These are phyloP conservation scores for Pleurotus tuber-regium DNA, from an alignment of 768 basidiomycete species.

Conservation along the genomic window DNA sequence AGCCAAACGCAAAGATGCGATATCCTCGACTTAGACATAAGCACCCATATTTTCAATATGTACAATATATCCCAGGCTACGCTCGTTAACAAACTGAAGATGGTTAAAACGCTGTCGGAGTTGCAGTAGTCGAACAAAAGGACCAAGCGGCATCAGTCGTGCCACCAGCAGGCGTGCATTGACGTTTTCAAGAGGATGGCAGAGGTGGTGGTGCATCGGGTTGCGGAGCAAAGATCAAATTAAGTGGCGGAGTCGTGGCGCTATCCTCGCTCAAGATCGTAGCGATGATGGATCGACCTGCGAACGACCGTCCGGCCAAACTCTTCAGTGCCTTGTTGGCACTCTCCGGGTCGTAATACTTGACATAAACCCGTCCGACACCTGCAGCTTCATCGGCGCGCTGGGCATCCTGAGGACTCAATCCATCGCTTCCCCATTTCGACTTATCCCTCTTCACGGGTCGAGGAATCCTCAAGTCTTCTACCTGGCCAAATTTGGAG, in stretches of 20 bases:
- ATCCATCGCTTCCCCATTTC: conserved; percentile 71
- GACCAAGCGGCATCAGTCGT: too few relatives aligned
- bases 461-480: conserved; percentile 85
- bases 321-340: conserved; percentile 77
- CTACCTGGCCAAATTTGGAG: conserved; percentile 72
- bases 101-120: not conserved
- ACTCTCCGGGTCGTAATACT: conserved; percentile 61
- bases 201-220: conserved; percentile 81
- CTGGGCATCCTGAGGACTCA: conserved; percentile 62
- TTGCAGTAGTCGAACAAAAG: too few relatives aligned
- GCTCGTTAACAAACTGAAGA: not conserved
- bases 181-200: conserved; percentile 45
- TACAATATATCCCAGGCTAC: conserved; percentile 3
- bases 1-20: too few relatives aligned
- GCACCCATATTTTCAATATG: too few relatives aligned
- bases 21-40: too few relatives aligned
- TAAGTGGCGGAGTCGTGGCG: conserved; percentile 79
- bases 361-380: conserved; percentile 95
- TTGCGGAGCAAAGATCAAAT: conserved; percentile 81
- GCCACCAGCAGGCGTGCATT: too few relatives aligned
- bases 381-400: conserved; percentile 86
- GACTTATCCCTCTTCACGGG: conserved; percentile 85
- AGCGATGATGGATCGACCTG: conserved; percentile 83
- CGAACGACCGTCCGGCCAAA: conserved; percentile 87
- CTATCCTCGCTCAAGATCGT: conserved; percentile 82